Conservation (phyloP, 495 filamentous ascomycete genomes). For the Entonaema liquescens region DNA sequence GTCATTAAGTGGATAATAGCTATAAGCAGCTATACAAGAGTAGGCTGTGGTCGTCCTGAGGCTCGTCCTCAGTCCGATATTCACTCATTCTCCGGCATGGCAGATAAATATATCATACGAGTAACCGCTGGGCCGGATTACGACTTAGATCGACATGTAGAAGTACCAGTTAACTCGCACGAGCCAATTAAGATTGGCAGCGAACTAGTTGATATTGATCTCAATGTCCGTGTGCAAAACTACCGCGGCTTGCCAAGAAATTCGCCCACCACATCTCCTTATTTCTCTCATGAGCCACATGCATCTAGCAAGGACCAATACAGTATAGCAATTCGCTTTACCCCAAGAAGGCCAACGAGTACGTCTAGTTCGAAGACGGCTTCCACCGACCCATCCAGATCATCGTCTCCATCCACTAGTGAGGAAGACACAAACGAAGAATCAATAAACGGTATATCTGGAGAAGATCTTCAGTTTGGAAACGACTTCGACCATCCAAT, state of each 20-base stretch:
- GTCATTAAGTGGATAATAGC: neutral
- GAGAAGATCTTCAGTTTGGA: conserved; percentile 81
- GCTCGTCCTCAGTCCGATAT: too few species aligned
- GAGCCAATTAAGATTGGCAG: conserved; percentile 65
- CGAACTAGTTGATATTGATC: conserved; percentile 64
- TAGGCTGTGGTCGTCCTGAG: neutral
- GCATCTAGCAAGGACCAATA: conserved; percentile 74
- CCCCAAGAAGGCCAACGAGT: conserved; percentile 63
- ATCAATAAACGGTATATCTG: conserved; percentile 60
- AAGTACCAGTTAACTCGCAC: conserved; percentile 75
- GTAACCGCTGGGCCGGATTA: conserved; percentile 81
- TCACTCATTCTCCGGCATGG: conserved; percentile 53
- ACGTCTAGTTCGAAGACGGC: neutral
- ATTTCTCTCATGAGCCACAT: conserved; percentile 78
- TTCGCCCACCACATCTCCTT: conserved; percentile 68
- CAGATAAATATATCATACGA: conserved; percentile 72
- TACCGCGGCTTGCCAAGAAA: conserved; percentile 65
- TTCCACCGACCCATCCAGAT: conserved; percentile 18
- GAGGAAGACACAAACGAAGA: conserved; percentile 27
- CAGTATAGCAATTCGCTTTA: conserved; percentile 78
- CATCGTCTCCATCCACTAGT: conserved; percentile 9
- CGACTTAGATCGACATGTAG: conserved; percentile 68
- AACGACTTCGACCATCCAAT: conserved; percentile 94
- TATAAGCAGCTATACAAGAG: neutral
- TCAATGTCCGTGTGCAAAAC: conserved; percentile 74